Evolutionary conservation across 1,284 basidiomycete species (phyloP).

Genomic region (Sanguinoderma infundibulare): DNA sequence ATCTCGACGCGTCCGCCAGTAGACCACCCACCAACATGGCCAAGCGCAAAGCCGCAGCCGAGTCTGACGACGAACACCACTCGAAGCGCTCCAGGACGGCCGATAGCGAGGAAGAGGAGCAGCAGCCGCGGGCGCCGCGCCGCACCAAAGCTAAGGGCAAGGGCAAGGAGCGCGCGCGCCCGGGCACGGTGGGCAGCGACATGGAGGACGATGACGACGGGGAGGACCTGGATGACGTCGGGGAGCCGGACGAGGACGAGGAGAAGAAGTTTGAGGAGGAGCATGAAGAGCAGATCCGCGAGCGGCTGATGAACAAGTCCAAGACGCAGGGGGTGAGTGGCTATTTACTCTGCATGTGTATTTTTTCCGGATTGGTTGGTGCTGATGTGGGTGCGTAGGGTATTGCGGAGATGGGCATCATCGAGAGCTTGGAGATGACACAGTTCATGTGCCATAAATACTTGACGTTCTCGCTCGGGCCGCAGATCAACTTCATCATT

Average conservation of each 20-base stretch:
- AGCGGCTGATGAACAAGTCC: conserved; percentile 54
- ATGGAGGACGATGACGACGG: conserved; percentile 36
- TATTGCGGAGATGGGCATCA: conserved; percentile 84
- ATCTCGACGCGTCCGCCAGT: background rate
- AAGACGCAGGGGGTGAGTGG: conserved; percentile 60
- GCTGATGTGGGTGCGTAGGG: conserved; percentile 46
- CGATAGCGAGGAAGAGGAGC: conserved; percentile 38
- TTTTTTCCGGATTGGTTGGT: background rate
- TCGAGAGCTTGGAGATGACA: conserved; percentile 84
- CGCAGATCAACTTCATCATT: conserved; percentile 96
- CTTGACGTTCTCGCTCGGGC: conserved; percentile 82
- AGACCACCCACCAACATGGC: conserved; percentile 34
- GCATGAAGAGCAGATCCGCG: conserved; percentile 58
- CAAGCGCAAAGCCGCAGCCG: conserved; percentile 42
- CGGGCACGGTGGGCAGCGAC: conserved; percentile 37
- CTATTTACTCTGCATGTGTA: background rate
- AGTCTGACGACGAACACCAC: conserved; percentile 39
- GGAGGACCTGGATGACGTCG: conserved; percentile 37
- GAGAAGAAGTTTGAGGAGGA: conserved; percentile 65
- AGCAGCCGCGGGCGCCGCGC: conserved; percentile 28
- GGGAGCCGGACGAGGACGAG: conserved; percentile 49
- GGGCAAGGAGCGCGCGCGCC: conserved; percentile 38
- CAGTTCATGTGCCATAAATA: conserved; percentile 98
- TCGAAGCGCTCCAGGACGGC: conserved; percentile 50
- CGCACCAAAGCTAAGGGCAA: conserved; percentile 34